Base-by-base conservation (phyloP, 129 eudicot genomes). In the Tagetes patula region DNA sequence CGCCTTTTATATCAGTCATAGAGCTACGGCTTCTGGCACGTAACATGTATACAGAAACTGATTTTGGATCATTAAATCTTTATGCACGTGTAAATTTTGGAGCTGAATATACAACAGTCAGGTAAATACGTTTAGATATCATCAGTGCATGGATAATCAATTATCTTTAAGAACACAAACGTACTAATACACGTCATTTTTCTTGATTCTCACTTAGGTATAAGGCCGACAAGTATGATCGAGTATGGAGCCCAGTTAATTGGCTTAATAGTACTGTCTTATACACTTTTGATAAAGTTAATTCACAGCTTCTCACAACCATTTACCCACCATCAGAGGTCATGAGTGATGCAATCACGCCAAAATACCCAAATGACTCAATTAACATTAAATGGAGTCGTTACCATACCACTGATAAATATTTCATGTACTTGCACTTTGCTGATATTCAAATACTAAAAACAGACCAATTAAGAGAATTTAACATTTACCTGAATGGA, bases 1-100 rank as follows among this genome's bases (percentile, higher is more conserved):
- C 78, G 4, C 93, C 89, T 38, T 87, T 87, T 46, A 72, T 87
- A 34, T 87, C 87, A 1, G 65, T 70, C 4, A 49, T 87, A 13
- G 87, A 87, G 71, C 4, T 87, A 63, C 74, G 92, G 56, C 80
- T 70, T 55, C 5, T 87, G 45, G 64, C 61, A n/a, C 34, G 14
- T 36, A 48, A 70, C 31, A 66, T 83, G 59, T 83, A 86, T 38
- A 54, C 50, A 75, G 74, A 34, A 65, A 64, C 87, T 5, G 8
- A 32, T n/a, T 50, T 60, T 3, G 87, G 84, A 58, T 85, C 90
- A 4, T 71, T 85, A 38, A 47, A 63, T 3, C 76, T 41, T 53
- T 61, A 38, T 58, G 33, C 27, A 6, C 82, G 85, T 0, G n/a
- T 6, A 3, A 47, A 85, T 79, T 82, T 70, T 46, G 80, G 65